Base-by-base conservation (phyloP, 352 stramenopile species). In the Phytophthora agathidicida region DNA sequence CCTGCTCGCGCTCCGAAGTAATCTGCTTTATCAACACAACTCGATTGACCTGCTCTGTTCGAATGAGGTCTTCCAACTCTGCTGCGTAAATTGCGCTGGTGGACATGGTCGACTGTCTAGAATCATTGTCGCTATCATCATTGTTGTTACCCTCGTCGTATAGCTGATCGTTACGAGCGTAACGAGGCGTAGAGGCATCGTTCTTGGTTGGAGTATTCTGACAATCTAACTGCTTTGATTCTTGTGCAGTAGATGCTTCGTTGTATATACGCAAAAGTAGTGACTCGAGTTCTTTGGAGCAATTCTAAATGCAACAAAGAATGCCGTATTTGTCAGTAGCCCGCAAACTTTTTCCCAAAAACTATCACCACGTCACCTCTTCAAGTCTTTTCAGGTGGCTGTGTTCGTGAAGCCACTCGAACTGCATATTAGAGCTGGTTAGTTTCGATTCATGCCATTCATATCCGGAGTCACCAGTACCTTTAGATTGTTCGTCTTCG, bases 361-460 rank as follows among this genome's bases (percentile, higher is more conserved):
- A 26, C 9, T 16, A 23, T 11, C 20, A 42, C 4, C 16, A 35
- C 11, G 32, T 14, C 36, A 86, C 80, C 53, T 88, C 78, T 59
- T 91, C 80, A 10, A 91, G 60, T 16, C 77, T 88, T 49, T 78
- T 86, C 14, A 90, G 41, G 5, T 86, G 71, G 4, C 55, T 75
- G 17, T 86, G 71, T 22, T 93, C 84, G 43, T 88, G 71, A 24
- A 90, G 68, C 81, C 81, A 91, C 31, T 90, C 77, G 52, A 83
- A 90, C 71, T 88, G 16, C 10, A 27, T 20, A 43, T 41, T 22
- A 52, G 14, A 17, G 5, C 30, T 33, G 3, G 26, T 55, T 23
- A 60, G 35, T 26, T 27, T 7, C 2, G 48, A 3, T 37, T 19
- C 16, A 13, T 11, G n/a, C 19, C 3, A 19, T 5, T 32, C 2